These are phyloP conservation scores for Parascedosporium putredinis DNA, from an alignment of 2,329 filamentous ascomycete genomes.

Conservation along the genomic window DNA sequence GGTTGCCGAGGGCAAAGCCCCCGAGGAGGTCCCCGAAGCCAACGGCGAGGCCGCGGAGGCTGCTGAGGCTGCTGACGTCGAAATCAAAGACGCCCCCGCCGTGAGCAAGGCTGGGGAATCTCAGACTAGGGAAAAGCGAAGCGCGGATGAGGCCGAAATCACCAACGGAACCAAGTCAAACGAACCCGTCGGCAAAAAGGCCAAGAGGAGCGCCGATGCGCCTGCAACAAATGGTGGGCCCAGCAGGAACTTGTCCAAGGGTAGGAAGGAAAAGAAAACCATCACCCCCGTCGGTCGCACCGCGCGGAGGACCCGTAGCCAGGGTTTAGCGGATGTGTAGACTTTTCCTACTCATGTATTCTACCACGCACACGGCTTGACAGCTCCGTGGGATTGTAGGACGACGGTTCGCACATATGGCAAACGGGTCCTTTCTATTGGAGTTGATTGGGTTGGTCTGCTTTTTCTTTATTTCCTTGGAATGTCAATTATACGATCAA, in stretches of 20 bases:
- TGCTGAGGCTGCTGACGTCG: slow-evolving; percentile 5
- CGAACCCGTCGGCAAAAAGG: slow-evolving; percentile 26
- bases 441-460: background rate
- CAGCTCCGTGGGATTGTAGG: background rate
- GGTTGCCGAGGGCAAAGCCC: background rate
- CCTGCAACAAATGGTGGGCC: slow-evolving; percentile 17
- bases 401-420: background rate
- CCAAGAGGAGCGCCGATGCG: slow-evolving; percentile 25
- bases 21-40: background rate
- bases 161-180: slow-evolving; percentile 11
- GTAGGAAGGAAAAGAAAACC: slow-evolving; percentile 28
- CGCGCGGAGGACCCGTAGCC: slow-evolving; percentile 31
- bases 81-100: slow-evolving; percentile 14
- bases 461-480: background rate
- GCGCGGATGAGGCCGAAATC: slow-evolving; percentile 22
- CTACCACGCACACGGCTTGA: background rate
- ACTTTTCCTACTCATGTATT: background rate
- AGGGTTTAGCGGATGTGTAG: slow-evolving; percentile 25
- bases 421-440: background rate
- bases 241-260: slow-evolving; percentile 9
- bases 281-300: slow-evolving; percentile 23
- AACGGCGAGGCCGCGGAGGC: slow-evolving; percentile 8
- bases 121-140: slow-evolving; percentile 25
- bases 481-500: background rate
- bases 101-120: slow-evolving; percentile 15